A percentile compares a stretch with the other conserved stretches of the same genome.
phyloP scores from a whole-genome alignment of 2,329 filamentous ascomycete species.

The Fusarium musae region DNA sequence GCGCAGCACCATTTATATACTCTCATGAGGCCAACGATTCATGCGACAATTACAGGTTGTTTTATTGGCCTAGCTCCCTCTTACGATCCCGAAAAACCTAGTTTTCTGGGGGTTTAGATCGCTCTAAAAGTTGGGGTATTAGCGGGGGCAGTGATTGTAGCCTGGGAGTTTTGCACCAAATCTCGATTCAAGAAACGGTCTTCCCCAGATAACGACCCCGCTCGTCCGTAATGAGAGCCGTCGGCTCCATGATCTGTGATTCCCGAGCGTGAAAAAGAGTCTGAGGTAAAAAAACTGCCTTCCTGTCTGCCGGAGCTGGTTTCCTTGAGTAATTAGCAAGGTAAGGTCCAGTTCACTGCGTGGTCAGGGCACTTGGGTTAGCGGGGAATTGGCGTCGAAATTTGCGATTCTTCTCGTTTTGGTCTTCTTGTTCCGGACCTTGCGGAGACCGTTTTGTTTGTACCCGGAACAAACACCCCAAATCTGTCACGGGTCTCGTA shows the following conservation, averaged over 20 bases:
- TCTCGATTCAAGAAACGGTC: neutral
- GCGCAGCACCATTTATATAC: neutral
- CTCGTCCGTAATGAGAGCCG: neutral
- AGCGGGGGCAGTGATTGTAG: neutral
- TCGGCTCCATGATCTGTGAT: neutral
- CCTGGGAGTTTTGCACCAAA: neutral
- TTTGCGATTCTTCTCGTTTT: neutral
- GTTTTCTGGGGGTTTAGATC: neutral
- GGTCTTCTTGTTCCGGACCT: neutral
- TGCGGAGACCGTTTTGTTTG: rapidly evolving
- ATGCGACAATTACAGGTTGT: neutral
- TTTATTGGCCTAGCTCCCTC: neutral
- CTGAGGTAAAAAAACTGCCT: neutral
- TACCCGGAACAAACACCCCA: neutral
- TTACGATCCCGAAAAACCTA: neutral
- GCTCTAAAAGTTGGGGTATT: neutral
- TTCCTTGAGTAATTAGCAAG: neutral
- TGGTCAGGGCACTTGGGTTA: neutral
- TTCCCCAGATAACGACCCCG: neutral
- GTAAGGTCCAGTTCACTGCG: neutral
- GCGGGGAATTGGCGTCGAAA: neutral
- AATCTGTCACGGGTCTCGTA: neutral
- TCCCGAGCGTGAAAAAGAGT: neutral
- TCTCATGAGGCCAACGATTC: neutral
- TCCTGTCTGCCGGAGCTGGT: neutral